Base-by-base conservation (phyloP, 78 protist species). In the Dictyostelium intermedium region DNA sequence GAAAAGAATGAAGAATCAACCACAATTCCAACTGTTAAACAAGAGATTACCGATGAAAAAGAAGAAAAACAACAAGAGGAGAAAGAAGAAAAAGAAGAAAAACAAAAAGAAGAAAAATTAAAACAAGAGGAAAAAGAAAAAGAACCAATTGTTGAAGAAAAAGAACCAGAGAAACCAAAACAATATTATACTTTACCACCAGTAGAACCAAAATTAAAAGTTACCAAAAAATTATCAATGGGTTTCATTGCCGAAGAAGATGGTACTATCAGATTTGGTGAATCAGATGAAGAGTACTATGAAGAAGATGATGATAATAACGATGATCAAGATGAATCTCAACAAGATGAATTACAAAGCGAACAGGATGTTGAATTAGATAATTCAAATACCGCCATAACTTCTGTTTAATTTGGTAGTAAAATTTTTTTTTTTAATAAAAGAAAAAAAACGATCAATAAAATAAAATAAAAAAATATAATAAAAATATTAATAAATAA, bases 191-290 rank as follows among this genome's bases (percentile, higher is more conserved):
- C 61, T 39, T 77, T 77, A 77, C 82, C 82, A 41, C 82, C 82
- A 41, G 27, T 77, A 4, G 60, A 77, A 43, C 50, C 60, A 77
- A 77, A 77, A 43, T 41, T 45, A 70, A 84, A 72, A 32, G 63
- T 39, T 11, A 50, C 53, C 14, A 73, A 43, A 23, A 72, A 66
- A 56, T 11, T 61, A 73, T 23, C 70, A 32, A 79, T 84, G 35
- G 73, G 60, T 43, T 63, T 87, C 9, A 87, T 89, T 45, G 94
- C 87, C 0, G 94, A 89, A 30, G 94, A 89, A 70, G 94, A 89
- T 80, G 94, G 94, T 47, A 66, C 87, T 1, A 89, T 89, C 32
- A 50, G 94, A 61, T 78, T 82, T 82, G 50, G 60, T 8, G 63
- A 56, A 82, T 61, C 61, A 23, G 50, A 82, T 35, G 85, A 56